Evolutionary conservation across 2,329 filamentous ascomycete genomes (phyloP).

Genomic region (Ophiocordyceps robertsii): DNA sequence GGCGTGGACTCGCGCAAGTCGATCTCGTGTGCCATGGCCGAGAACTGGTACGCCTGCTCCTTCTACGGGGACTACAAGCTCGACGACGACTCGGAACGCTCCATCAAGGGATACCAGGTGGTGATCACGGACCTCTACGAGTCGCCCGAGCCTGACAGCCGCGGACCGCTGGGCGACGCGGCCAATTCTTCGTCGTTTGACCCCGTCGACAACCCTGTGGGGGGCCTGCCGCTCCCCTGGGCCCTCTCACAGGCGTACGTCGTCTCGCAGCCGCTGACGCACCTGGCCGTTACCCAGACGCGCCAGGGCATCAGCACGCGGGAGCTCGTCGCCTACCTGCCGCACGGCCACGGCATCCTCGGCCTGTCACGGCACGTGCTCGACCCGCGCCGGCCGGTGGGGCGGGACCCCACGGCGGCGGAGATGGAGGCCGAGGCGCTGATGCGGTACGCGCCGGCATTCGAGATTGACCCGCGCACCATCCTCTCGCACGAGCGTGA

Average conservation of each 20-base stretch:
- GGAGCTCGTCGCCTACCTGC: constrained; percentile 67
- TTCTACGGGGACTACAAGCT: constrained; percentile 53
- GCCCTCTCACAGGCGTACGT: constrained; percentile 72
- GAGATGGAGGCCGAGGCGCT: constrained; percentile 75
- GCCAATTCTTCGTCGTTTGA: constrained; percentile 68
- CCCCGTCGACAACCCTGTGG: constrained; percentile 42
- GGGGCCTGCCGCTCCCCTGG: constrained; percentile 49
- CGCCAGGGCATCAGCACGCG: constrained; percentile 82
- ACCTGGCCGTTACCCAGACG: constrained; percentile 76
- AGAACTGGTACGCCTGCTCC: constrained; percentile 93
- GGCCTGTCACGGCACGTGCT: constrained; percentile 67
- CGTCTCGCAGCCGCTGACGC: constrained; percentile 63
- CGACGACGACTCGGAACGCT: constrained; percentile 35
- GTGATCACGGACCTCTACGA: constrained; percentile 84
- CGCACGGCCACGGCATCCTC: constrained; percentile 59
- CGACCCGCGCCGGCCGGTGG: constrained; percentile 76
- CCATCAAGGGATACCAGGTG: constrained; percentile 73
- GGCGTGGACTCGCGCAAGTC: constrained; percentile 63
- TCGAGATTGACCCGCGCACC: constrained; percentile 75
- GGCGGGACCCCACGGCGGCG: constrained; percentile 64
- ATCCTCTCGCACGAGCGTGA: constrained; percentile 73
- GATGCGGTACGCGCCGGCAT: constrained; percentile 56
- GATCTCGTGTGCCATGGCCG: constrained; percentile 66
- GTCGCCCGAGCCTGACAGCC: constrained; percentile 68
- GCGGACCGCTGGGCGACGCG: constrained; percentile 59